phyloP scores from a whole-genome alignment of 352 stramenopile genomes.

The Globisporangium lucens region DNA sequence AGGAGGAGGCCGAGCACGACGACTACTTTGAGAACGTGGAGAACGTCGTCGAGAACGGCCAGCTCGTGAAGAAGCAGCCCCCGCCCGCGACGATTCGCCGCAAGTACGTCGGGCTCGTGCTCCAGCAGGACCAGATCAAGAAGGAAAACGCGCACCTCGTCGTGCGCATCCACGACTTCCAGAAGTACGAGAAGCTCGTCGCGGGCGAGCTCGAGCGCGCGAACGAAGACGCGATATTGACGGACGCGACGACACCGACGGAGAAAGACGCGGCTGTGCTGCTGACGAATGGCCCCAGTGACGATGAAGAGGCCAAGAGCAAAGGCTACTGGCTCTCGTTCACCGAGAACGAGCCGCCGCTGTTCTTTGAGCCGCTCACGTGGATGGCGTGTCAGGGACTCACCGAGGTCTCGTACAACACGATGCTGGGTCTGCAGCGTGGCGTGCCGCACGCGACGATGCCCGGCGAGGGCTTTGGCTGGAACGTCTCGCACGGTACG shows the following conservation, averaged over 20 bases:
- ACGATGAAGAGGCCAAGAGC: neutral
- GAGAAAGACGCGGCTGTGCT: neutral
- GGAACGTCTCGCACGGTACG: slow-evolving; percentile 10
- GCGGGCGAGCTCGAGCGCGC: slow-evolving; percentile 5
- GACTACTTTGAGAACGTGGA: neutral
- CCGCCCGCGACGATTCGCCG: neutral
- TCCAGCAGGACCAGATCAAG: slow-evolving; percentile 19
- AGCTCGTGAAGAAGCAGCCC: slow-evolving; percentile 1
- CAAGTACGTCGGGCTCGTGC: slow-evolving; percentile 13
- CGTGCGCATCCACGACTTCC: slow-evolving; percentile 6
- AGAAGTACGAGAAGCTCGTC: slow-evolving; percentile 17
- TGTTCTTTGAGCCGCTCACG: slow-evolving; percentile 13
- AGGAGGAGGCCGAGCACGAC: slow-evolving; percentile 8
- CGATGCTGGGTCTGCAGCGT: slow-evolving; percentile 5
- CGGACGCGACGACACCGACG: neutral
- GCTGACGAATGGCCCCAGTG: neutral
- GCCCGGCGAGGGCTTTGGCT: slow-evolving; percentile 8
- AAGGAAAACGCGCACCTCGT: slow-evolving; percentile 11
- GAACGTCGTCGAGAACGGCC: neutral
- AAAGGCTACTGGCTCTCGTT: slow-evolving; percentile 15
- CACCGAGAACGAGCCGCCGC: slow-evolving; percentile 11
- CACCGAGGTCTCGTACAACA: slow-evolving; percentile 1
- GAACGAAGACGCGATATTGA: neutral
- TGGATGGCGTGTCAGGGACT: slow-evolving; percentile 9
- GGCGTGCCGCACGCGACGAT: neutral